Evolutionary conservation across 1,139 yeast species (phyloP).

Genomic region (Saccharomyces hybrid): DNA sequence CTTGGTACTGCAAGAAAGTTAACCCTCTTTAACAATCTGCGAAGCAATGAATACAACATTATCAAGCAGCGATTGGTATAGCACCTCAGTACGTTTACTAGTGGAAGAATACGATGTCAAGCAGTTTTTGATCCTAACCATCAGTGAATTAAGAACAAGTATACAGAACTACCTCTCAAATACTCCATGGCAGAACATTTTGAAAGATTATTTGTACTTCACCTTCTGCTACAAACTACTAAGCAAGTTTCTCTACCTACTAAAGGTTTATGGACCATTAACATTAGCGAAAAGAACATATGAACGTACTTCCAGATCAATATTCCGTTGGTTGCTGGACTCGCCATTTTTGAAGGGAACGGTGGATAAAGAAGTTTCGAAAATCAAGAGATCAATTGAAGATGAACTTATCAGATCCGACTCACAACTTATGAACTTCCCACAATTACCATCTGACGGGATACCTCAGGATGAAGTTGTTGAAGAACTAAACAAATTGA

Average conservation of each 20-base stretch:
- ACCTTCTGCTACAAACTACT: slow-evolving; percentile 12
- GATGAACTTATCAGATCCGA: slow-evolving; percentile 47
- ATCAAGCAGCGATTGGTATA: not conserved
- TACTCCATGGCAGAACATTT: slow-evolving; percentile 16
- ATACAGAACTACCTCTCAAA: slow-evolving; percentile 5
- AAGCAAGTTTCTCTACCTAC: slow-evolving; percentile 7
- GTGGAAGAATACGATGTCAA: not conserved
- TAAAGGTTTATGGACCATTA: slow-evolving; percentile 38
- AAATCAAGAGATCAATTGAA: slow-evolving; percentile 46
- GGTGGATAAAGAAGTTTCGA: slow-evolving; percentile 54
- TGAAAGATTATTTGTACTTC: slow-evolving; percentile 18
- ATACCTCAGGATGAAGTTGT: slow-evolving; percentile 40
- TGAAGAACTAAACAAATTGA: slow-evolving; percentile 43
- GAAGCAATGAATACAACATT: not conserved
- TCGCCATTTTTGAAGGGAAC: slow-evolving; percentile 51
- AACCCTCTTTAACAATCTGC: not conserved
- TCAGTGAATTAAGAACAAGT: not conserved
- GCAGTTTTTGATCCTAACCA: not conserved
- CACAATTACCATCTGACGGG: slow-evolving; percentile 49
- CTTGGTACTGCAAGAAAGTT: not conserved
- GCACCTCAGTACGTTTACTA: not conserved
- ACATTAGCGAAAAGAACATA: slow-evolving; percentile 25
- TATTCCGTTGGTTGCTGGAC: slow-evolving; percentile 36
- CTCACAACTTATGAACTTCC: slow-evolving; percentile 40
- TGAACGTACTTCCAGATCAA: slow-evolving; percentile 15